Evolutionary conservation across 2,329 filamentous ascomycete genomes (phyloP).

Genomic region (Xylaria sp.): DNA sequence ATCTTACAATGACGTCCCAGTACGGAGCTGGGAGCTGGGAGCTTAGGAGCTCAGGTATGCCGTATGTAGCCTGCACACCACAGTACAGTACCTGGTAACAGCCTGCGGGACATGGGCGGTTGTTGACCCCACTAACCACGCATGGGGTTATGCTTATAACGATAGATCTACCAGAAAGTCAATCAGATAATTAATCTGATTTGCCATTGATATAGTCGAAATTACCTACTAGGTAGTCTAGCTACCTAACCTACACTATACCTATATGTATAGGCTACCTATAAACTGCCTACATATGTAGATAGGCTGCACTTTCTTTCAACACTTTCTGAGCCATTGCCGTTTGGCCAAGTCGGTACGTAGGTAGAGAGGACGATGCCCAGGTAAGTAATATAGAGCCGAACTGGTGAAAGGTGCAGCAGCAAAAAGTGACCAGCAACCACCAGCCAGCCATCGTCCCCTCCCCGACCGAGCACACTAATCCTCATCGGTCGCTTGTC

Average conservation of each 20-base stretch:
- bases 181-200: too few relatives aligned
- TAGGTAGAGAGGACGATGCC: too few relatives aligned
- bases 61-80: neutral
- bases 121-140: neutral
- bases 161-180: neutral
- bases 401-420: neutral
- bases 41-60: conserved; percentile 20
- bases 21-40: conserved; percentile 6
- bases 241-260: too few relatives aligned
- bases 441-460: conserved; percentile 13
- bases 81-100: neutral
- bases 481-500: conserved; percentile 16
- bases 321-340: too few relatives aligned
- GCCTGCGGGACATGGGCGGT: too few relatives aligned
- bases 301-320: too few relatives aligned
- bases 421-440: neutral
- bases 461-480: conserved; percentile 17
- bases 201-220: neutral
- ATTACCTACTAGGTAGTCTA: too few relatives aligned
- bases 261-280: too few relatives aligned
- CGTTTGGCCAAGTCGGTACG: too few relatives aligned
- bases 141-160: conserved; percentile 21
- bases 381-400: neutral
- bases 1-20: conserved; percentile 35
- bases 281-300: too few relatives aligned